Conservation (phyloP, 305 asterid genomes). For the Fraxinus albicans region DNA sequence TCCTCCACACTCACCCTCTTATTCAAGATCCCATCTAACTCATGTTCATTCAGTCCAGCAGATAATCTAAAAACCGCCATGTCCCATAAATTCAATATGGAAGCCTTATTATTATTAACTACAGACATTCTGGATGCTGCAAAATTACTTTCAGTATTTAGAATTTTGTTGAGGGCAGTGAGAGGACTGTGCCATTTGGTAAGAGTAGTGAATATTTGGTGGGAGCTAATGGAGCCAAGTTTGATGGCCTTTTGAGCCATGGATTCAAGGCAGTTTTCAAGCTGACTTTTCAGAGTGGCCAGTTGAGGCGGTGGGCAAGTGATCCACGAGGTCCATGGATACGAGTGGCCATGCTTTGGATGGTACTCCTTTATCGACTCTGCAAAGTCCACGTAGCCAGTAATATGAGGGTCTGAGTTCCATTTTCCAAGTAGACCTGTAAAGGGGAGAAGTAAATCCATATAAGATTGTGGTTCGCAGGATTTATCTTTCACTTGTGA, state of each 20-base stretch:
- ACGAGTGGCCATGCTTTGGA: slow-evolving; percentile 80
- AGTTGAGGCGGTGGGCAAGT: slow-evolving; percentile 60
- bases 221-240: slow-evolving; percentile 82
- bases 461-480: slow-evolving; percentile 8
- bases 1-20: slow-evolving; percentile 47
- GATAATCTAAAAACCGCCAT: slow-evolving; percentile 62
- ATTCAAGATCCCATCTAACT: slow-evolving; percentile 45
- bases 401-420: slow-evolving; percentile 83
- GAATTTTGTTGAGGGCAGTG: slow-evolving; percentile 65
- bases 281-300: slow-evolving; percentile 48
- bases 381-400: slow-evolving; percentile 90
- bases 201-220: slow-evolving; percentile 69
- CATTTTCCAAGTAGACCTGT: slow-evolving; percentile 78
- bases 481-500: not conserved
- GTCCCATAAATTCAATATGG: slow-evolving; percentile 72
- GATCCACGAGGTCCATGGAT: slow-evolving; percentile 89
- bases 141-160: slow-evolving; percentile 25
- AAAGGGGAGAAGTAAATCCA: slow-evolving; percentile 15
- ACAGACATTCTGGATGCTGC: slow-evolving; percentile 30
- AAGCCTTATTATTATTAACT: slow-evolving; percentile 32
- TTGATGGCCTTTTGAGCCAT: slow-evolving; percentile 63
- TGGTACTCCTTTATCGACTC: slow-evolving; percentile 71
- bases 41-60: slow-evolving; percentile 53
- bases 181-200: slow-evolving; percentile 85
- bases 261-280: slow-evolving; percentile 72